Evolutionary conservation across 305 asterid species (phyloP), one percentile per base, ranked within the genome.

Genomic region (Andrographis paniculata): DNA sequence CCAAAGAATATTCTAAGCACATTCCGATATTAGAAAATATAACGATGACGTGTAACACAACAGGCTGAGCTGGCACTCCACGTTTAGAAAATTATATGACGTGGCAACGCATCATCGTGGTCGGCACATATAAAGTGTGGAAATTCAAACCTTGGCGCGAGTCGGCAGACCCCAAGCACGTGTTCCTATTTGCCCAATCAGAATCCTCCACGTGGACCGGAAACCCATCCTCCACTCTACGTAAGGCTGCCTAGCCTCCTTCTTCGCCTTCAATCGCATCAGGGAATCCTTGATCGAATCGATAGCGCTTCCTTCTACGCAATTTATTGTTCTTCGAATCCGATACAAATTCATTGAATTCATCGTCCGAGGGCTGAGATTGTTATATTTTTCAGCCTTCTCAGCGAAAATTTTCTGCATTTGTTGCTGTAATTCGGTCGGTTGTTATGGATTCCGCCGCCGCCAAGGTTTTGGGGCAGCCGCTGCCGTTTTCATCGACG

Each of bases 121-220:
- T 9, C 4, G 42, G 17, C 14, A 18, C 16, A 20, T 8, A 14
- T 3, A 6, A 4, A 11, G 50, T 79, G 79, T 80, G 94, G 45
- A n/a, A 67, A 53, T 71, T 45, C 31, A 63, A 46, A 52, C 16
- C 30, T 37, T 2, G 17, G 45, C 79, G 16, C 77, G 56, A 42
- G 66, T 60, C 19, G 15, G 17, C 70, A 48, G 58, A 61, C 70
- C 70, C 73, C 48, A 52, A 40, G 21, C 63, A 57, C 80, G 64
- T 59, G 9, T 61, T 59, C 20, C 1, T 6, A 0, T 0, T 0
- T 35, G 35, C 11, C 68, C 70, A 70, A 66, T 27, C 42, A 45
- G 0, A 5, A 4, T 9, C 53, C 28, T 35, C 75, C 76, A 74
- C 77, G 79, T 68, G 2, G 6, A 17, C 33, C 0, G 1, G 0